Base-by-base conservation (phyloP, 257 asterid species). In the Anisodus tanguticus region DNA sequence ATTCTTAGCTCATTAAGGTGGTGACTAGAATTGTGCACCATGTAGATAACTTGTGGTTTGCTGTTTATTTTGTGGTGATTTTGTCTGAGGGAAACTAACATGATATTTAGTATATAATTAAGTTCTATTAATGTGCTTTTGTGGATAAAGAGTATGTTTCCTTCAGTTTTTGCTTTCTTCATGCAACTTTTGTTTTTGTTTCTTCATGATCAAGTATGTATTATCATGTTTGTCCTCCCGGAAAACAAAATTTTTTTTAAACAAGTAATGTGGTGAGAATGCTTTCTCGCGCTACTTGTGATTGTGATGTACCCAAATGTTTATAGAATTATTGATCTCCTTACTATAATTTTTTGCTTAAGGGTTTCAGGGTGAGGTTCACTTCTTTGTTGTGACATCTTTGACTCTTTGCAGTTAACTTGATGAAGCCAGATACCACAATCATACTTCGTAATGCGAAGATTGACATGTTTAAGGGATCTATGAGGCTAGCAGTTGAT, bases 391-490 rank as follows among this genome's bases (percentile, higher is more conserved):
- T 86, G 85, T 69, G 76, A 57, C 47, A 41, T 43, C 41, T 80
- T 77, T 10, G 15, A 69, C 74, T 12, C 63, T 62, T 55, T 89
- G 91, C 94, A 94, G 95, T 94, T 86, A 95, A 94, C 67, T 26
- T 92, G 92, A 90, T 92, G 95, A 86, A 88, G 83, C 89, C 93
- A 67, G 92, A 91, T 19, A 85, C 90, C 43, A 90, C 93, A 1
- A 90, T 92, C 55, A 87, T 92, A 68, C 91, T 94, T 53, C 92
- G 95, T 47, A 92, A 92, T 82, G 95, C 97, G 3, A 93, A 92
- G 87, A 92, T 93, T 12, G 98, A 93, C 89, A 92, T 93, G 95
- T 93, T 93, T 84, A 93, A 93, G 92, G 92, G 93, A 31, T 91
- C 94, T 19, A 94, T 94, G 98, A 90, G 97, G 92, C 90, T 91